Base-by-base conservation (phyloP, 768 basidiomycete species). In the Lactarius evosmus region DNA sequence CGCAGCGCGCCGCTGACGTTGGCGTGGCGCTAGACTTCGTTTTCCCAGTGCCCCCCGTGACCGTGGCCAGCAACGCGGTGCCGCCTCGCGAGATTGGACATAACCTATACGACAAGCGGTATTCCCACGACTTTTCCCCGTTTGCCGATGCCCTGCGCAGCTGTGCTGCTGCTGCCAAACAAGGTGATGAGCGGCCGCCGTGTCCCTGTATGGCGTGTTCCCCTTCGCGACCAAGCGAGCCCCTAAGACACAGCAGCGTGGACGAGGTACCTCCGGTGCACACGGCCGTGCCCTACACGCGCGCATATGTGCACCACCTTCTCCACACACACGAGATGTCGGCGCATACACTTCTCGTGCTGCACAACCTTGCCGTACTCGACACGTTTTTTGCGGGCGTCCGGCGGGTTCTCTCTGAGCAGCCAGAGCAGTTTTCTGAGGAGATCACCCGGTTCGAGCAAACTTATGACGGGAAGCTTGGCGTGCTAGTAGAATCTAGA, bases 281-380 rank as follows among this genome's bases (percentile, higher is more conserved):
- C 16, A 4, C 44, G 4, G 61, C 63, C 29, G 68, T 70, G 11
- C 72, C 77, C 0, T 77, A 73, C 66, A 78, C 75, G n/a, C 75
- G 78, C 25, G 88, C 89, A 2, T 95, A 95, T 68, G 56, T 93
- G 33, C 91, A 95, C 71, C 93, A 95, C 69, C 82, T 95, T 16
- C 76, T 94, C 38, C 86, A 88, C 57, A 93, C 93, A 7, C 93
- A 95, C 73, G 93, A 95, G 73, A 94, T 95, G 93, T 84, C 87
- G 0, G 87, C 91, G 0, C 91, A 95, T 68, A 71, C 90, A 4
- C 73, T 94, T 27, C 81, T 95, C 19, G 80, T 79, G 12, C 78
- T 85, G 75, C 93, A 95, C 73, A 95, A 95, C 68, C 77, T 92
- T 32, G 72, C 82, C 0, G 81, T 93, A 1, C 75, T 92, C 30